Evolutionary conservation across 768 basidiomycete species (phyloP).

Genomic region (Ephemerocybe angulata): DNA sequence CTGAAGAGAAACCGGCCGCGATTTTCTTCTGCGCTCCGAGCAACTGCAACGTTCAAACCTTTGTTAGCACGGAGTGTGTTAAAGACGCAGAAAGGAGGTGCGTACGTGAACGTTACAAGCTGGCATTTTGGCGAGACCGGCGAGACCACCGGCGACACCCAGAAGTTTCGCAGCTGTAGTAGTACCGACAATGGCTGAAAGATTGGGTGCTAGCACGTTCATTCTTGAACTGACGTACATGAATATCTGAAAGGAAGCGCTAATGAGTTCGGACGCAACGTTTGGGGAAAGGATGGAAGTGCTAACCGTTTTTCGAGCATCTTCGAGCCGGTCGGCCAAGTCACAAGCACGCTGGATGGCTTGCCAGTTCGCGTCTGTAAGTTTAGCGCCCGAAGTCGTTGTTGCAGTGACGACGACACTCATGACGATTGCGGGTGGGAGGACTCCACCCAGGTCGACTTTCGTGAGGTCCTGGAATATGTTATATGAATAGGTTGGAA

Average conservation of each 20-base stretch:
- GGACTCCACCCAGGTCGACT: slow-evolving; percentile 71
- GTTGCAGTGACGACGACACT: slow-evolving; percentile 95
- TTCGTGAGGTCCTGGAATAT: slow-evolving; percentile 73
- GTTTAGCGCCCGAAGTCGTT: slow-evolving; percentile 74
- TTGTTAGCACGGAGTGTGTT: not conserved
- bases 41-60: slow-evolving; percentile 46
- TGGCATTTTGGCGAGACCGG: slow-evolving; percentile 90
- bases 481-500: slow-evolving; percentile 1
- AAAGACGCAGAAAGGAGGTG: slow-evolving; percentile 10
- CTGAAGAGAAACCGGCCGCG: slow-evolving; percentile 88
- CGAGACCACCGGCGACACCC: slow-evolving; percentile 93
- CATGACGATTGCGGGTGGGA: slow-evolving; percentile 90
- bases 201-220: slow-evolving; percentile 96
- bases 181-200: slow-evolving; percentile 97
- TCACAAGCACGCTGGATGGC: slow-evolving; percentile 85
- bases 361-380: slow-evolving; percentile 69
- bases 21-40: slow-evolving; percentile 93
- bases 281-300: not conserved
- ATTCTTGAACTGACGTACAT: slow-evolving; percentile 99
- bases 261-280: slow-evolving; percentile 4
- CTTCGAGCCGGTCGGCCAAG: slow-evolving; percentile 83
- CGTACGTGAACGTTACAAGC: slow-evolving; percentile 91
- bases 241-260: slow-evolving; percentile 64
- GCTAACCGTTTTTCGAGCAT: slow-evolving; percentile 79
- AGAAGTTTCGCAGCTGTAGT: slow-evolving; percentile 97